Conservation (phyloP, 176 grass and related monocot species). For the Leersia perrieri region DNA sequence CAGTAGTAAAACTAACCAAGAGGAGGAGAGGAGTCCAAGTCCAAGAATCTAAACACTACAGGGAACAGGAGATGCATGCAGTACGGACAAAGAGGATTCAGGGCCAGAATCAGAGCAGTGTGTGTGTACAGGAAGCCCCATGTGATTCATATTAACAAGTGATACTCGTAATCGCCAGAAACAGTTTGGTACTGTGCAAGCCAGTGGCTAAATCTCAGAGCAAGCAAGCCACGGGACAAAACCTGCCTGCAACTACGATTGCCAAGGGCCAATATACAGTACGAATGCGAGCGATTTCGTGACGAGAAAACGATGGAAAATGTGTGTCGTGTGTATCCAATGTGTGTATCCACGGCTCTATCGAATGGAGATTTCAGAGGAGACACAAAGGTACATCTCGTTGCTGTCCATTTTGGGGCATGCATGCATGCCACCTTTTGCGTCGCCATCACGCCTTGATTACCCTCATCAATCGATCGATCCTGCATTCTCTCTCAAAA, state of each 20-base stretch:
- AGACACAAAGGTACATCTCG: not conserved
- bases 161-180: not conserved
- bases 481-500: not conserved
- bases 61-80: conserved; percentile 8
- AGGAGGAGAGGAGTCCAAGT: too few species aligned
- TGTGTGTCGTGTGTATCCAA: too few species aligned
- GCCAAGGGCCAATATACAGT: too few species aligned
- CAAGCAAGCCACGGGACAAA: not conserved
- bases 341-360: not conserved
- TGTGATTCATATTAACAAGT: conserved; percentile 22
- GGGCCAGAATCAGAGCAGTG: not conserved
- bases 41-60: too few species aligned
- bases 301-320: not conserved
- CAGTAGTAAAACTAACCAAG: too few species aligned
- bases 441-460: not conserved
- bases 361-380: too few species aligned
- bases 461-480: too few species aligned
- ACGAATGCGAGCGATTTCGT: not conserved
- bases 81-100: conserved; percentile 7
- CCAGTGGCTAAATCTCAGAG: conserved; percentile 18
- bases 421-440: not conserved
- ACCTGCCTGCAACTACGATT: not conserved
- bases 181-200: conserved; percentile 24
- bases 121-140: not conserved
- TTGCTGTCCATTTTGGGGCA: not conserved